phyloP scores from a whole-genome alignment of 2,329 filamentous ascomycete genomes.

The Fonsecaea erecta region DNA sequence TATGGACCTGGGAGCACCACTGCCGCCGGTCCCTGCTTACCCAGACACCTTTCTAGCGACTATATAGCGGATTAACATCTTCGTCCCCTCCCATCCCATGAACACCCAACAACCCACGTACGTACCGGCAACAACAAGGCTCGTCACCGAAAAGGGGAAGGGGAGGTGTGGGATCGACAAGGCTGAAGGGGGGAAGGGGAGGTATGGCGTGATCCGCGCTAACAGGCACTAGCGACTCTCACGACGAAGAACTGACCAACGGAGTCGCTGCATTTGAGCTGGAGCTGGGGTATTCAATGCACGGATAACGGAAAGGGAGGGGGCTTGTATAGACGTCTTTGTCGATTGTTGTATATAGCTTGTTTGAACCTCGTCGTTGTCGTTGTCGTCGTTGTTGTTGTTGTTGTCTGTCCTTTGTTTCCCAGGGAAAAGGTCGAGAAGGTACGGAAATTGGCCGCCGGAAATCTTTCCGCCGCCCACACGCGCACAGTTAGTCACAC shows the following conservation, averaged over 20 bases:
- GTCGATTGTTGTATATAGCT: background rate
- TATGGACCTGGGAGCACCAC: too few relatives aligned
- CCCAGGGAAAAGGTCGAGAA: background rate
- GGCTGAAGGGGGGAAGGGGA: too few relatives aligned
- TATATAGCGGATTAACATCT: background rate
- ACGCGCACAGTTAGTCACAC: too few relatives aligned
- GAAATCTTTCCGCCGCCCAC: background rate
- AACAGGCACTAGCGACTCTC: background rate
- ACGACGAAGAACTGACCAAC: background rate
- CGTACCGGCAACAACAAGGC: background rate
- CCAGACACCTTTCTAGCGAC: too few relatives aligned
- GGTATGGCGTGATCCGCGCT: conserved; percentile 2
- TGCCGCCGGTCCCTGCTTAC: too few relatives aligned
- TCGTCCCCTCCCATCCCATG: background rate
- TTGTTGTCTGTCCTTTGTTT: background rate
- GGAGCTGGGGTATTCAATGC: background rate
- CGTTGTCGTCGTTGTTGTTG: too few relatives aligned
- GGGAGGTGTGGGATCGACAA: too few relatives aligned
- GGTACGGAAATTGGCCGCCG: background rate
- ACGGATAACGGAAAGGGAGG: background rate
- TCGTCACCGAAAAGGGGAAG: background rate
- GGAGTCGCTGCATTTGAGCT: background rate
- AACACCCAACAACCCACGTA: too few relatives aligned
- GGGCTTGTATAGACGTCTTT: too few relatives aligned
- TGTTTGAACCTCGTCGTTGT: background rate